Evolutionary conservation across 2,329 filamentous ascomycete species (phyloP).

Genomic region (Septoria linicola): DNA sequence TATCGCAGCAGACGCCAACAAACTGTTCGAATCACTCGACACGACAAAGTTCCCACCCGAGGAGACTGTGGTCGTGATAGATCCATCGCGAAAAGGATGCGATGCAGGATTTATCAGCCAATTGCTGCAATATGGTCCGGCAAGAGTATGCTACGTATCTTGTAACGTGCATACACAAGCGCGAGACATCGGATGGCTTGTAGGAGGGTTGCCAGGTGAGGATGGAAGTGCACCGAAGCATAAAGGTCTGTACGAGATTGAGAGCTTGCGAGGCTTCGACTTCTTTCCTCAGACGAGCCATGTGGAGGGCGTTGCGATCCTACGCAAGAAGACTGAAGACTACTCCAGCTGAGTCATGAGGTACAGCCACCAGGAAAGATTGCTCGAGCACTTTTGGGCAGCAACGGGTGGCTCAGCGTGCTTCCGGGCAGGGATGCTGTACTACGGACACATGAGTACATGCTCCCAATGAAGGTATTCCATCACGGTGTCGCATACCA

Average conservation of each 20-base stretch:
- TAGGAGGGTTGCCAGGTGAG: slow-evolving; percentile 60
- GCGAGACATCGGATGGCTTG: slow-evolving; percentile 82
- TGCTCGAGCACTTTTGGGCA: too few relatives aligned
- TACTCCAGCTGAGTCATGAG: too few relatives aligned
- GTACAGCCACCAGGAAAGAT: too few relatives aligned
- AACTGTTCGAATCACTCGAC: slow-evolving; percentile 72
- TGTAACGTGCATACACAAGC: slow-evolving; percentile 99
- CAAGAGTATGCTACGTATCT: slow-evolving; percentile 85
- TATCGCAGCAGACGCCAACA: slow-evolving; percentile 80
- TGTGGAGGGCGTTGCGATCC: slow-evolving; percentile 64
- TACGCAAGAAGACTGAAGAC: slow-evolving; percentile 44
- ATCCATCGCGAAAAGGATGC: slow-evolving; percentile 95
- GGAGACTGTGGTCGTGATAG: slow-evolving; percentile 89
- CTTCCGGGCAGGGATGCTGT: too few relatives aligned
- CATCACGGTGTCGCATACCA: too few relatives aligned
- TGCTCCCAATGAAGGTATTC: too few relatives aligned
- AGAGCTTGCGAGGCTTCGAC: slow-evolving; percentile 89
- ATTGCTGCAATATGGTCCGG: slow-evolving; percentile 73
- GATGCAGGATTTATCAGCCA: slow-evolving; percentile 81
- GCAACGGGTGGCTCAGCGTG: too few relatives aligned
- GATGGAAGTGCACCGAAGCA: slow-evolving; percentile 32
- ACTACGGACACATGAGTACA: too few relatives aligned
- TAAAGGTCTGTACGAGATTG: slow-evolving; percentile 69
- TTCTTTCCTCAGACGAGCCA: slow-evolving; percentile 88
- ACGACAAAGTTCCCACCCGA: slow-evolving; percentile 62